Evolutionary conservation across 495 filamentous ascomycete genomes (phyloP).

Genomic region (Rostrohypoxylon terebratum): DNA sequence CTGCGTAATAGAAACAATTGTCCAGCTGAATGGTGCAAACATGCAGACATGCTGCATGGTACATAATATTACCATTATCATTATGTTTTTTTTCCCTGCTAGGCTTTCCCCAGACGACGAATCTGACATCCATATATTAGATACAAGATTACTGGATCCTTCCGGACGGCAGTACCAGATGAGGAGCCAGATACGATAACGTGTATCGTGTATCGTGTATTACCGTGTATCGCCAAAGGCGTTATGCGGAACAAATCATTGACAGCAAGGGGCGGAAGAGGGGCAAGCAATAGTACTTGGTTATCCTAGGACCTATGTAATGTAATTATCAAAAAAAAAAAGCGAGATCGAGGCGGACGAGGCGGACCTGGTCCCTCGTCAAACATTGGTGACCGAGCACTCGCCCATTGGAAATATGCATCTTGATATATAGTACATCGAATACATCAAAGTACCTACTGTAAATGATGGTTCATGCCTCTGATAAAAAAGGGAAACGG

Average conservation of each 20-base stretch:
- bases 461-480: conserved; percentile 16
- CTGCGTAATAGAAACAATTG: conserved; percentile 20
- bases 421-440: not conserved
- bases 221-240: conserved; percentile 22
- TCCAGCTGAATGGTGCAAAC: conserved; percentile 39
- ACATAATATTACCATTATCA: not conserved
- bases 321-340: not conserved
- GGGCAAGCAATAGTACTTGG: conserved; percentile 22
- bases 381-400: conserved; percentile 18
- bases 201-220: conserved; percentile 9
- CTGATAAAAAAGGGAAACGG: conserved; percentile 16
- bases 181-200: conserved; percentile 28
- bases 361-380: conserved; percentile 16
- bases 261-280: conserved; percentile 21
- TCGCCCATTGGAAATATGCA: conserved; percentile 17
- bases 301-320: conserved; percentile 9
- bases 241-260: conserved; percentile 34
- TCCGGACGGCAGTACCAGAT: conserved; percentile 33
- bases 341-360: conserved; percentile 22
- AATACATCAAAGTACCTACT: conserved; percentile 6
- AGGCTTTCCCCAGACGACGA: conserved; percentile 38
- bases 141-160: conserved; percentile 23
- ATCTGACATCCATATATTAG: conserved; percentile 47
- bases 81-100: not conserved
- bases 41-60: no score